phyloP scores from a whole-genome alignment of 148 eudicot genomes.

The Vaccinium myrtillus region DNA sequence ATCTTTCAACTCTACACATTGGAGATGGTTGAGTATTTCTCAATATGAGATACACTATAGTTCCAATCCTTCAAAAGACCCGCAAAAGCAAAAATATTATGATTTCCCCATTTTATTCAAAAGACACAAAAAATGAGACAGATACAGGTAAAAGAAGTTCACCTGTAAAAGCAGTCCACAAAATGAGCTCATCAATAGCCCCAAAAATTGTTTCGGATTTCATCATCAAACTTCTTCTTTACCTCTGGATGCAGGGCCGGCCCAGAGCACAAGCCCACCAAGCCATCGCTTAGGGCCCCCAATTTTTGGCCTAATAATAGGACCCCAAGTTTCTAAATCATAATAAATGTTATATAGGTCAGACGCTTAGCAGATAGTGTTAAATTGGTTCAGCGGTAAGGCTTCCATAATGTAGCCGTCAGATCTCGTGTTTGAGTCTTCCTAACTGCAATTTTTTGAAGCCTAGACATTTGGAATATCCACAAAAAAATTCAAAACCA shows the following conservation, averaged over 20 bases:
- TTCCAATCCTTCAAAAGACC: neutral
- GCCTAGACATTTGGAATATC: no score
- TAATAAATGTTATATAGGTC: no score
- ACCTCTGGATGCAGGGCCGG: conserved; percentile 49
- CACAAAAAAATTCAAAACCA: no score
- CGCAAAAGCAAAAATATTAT: neutral
- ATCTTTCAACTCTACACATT: neutral
- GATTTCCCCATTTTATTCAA: conserved; percentile 14
- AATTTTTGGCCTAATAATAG: no score
- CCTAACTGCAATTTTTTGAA: no score
- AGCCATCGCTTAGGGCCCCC: no score
- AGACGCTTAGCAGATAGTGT: no score
- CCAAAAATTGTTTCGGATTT: conserved; percentile 96
- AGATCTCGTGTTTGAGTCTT: no score
- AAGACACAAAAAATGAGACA: conserved; percentile 4
- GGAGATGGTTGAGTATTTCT: neutral
- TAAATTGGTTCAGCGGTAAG: no score
- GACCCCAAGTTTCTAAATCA: no score
- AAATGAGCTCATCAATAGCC: conserved; percentile 46
- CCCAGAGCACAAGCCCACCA: no score
- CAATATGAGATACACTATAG: conserved; percentile 6
- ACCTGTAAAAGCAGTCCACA: conserved; percentile 7
- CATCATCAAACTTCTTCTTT: conserved; percentile 95
- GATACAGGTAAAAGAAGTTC: conserved; percentile 10
- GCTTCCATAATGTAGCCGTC: no score